Percentiles rank a stretch among this genome's conserved stretches.
Conservation (phyloP, 106 monocot species). For the Cymbidium sinense region DNA sequence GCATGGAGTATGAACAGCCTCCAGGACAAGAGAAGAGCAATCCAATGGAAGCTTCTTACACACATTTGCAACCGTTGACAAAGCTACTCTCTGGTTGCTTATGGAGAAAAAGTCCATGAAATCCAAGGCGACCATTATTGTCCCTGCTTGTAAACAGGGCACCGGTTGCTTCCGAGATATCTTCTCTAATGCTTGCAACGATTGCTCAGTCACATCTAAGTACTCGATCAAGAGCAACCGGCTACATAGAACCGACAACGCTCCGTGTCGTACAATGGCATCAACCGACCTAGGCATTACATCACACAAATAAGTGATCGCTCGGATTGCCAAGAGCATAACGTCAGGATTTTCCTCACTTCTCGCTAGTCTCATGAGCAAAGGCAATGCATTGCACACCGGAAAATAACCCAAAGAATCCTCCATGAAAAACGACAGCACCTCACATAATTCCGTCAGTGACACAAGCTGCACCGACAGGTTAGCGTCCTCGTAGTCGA, state of each 20-base stretch:
- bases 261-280: slow-evolving; percentile 47
- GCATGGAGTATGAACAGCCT: slow-evolving; percentile 55
- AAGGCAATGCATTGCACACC: slow-evolving; percentile 19
- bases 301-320: too few relatives aligned
- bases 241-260: slow-evolving; percentile 53
- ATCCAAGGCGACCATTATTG: too few relatives aligned
- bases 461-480: slow-evolving; percentile 32
- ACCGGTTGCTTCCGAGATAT: slow-evolving; percentile 54
- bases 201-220: slow-evolving; percentile 86
- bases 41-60: too few relatives aligned
- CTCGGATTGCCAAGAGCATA: too few relatives aligned
- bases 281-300: slow-evolving; percentile 37
- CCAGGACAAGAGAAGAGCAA: slow-evolving; percentile 50
- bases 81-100: slow-evolving; percentile 72
- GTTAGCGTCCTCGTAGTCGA: slow-evolving; percentile 19
- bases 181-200: slow-evolving; percentile 80
- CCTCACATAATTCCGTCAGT: slow-evolving; percentile 58
- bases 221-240: slow-evolving; percentile 63
- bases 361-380: slow-evolving; percentile 43
- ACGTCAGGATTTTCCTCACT: slow-evolving; percentile 37
- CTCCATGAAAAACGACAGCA: slow-evolving; percentile 51
- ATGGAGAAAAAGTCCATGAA: slow-evolving; percentile 78
- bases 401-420: slow-evolving; percentile 23
- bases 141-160: too few relatives aligned
- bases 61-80: slow-evolving; percentile 67